Conservation (phyloP, 176 grass and related monocot species). For the Oryza nivara region DNA sequence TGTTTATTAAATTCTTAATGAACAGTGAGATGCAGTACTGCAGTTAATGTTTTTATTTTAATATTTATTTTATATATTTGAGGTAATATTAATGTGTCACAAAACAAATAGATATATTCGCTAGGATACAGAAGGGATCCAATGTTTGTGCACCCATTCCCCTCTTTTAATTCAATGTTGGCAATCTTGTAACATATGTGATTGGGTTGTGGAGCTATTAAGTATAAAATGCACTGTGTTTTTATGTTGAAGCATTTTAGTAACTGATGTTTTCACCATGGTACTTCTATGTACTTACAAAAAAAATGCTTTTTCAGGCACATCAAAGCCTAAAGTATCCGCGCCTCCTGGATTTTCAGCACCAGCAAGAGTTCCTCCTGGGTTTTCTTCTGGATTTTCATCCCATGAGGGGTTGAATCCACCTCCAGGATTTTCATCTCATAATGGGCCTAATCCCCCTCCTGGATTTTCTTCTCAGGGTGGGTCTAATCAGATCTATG, state of each 20-base stretch:
- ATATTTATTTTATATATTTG: slow-evolving; percentile 14
- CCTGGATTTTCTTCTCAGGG: slow-evolving; percentile 60
- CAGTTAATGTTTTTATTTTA: slow-evolving; percentile 15
- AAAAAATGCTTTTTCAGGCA: slow-evolving; percentile 39
- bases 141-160: background rate
- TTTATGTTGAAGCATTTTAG: slow-evolving; percentile 17
- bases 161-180: slow-evolving; percentile 21
- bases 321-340: slow-evolving; percentile 52
- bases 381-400: slow-evolving; percentile 62
- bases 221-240: slow-evolving; percentile 2
- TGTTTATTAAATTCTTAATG: background rate
- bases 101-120: background rate
- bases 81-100: slow-evolving; percentile 11
- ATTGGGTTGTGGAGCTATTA: slow-evolving; percentile 25
- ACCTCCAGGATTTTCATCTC: slow-evolving; percentile 56
- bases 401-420: slow-evolving; percentile 59
- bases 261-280: slow-evolving; percentile 38
- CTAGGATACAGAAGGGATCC: slow-evolving; percentile 12
- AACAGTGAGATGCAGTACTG: slow-evolving; percentile 9
- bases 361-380: slow-evolving; percentile 62
- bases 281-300: slow-evolving; percentile 23
- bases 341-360: slow-evolving; percentile 66
- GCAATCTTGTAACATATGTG: background rate
- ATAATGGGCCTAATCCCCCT: slow-evolving; percentile 52
- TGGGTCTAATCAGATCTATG: slow-evolving; percentile 53